A percentile compares a stretch with the other conserved stretches of the same genome.
Evolutionary conservation across 2,329 filamentous ascomycete genomes (phyloP).

Genomic region (Penicillium concentricum): DNA sequence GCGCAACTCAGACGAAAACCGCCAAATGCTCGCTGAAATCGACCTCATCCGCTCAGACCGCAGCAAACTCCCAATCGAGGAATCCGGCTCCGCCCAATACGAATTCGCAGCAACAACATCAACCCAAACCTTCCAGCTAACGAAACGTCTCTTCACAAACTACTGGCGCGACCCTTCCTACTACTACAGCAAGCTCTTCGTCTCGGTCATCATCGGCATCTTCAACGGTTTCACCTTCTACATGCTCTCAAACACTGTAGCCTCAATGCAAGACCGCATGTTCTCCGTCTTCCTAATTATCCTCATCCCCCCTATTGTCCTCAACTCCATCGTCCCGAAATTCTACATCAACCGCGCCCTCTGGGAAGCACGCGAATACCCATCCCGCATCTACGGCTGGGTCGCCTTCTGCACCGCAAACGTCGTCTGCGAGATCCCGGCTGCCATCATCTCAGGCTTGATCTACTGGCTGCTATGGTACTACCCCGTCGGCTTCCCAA

Average conservation of each 20-base stretch:
- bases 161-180: constrained; percentile 77
- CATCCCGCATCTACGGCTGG: constrained; percentile 75
- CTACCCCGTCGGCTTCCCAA: constrained; percentile 69
- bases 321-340: constrained; percentile 74
- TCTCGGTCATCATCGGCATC: constrained; percentile 67
- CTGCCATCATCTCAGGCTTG: constrained; percentile 61
- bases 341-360: constrained; percentile 72
- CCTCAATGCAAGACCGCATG: constrained; percentile 74
- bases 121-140: constrained; percentile 65
- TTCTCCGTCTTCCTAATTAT: constrained; percentile 69
- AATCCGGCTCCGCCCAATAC: constrained; percentile 38
- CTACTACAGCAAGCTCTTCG: constrained; percentile 73
- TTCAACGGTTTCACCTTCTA: constrained; percentile 81
- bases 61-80: constrained; percentile 47
- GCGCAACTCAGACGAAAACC: constrained; percentile 63
- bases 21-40: constrained; percentile 63
- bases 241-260: constrained; percentile 62
- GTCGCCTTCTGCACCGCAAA: constrained; percentile 73
- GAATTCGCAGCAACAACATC: constrained; percentile 67
- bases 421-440: constrained; percentile 70
- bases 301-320: constrained; percentile 66
- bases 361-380: constrained; percentile 72
- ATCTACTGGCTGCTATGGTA: constrained; percentile 78
- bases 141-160: constrained; percentile 67
- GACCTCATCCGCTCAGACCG: constrained; percentile 61